A percentile compares a stretch with the other conserved stretches of the same genome.
Conservation (phyloP, 805 yeast genomes). For the Candida nitratophila region DNA sequence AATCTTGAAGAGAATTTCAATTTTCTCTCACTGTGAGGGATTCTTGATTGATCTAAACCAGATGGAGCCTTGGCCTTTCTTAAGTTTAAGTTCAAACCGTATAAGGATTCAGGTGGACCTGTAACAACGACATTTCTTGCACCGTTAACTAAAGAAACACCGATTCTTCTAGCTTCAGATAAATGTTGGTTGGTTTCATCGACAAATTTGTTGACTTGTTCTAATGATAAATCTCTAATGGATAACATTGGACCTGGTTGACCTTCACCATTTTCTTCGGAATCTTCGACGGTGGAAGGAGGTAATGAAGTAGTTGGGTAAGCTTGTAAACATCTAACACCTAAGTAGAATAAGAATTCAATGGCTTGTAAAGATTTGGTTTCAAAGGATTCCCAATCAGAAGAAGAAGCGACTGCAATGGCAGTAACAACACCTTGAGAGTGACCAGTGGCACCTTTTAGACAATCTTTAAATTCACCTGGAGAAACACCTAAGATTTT, state of each 20-base stretch:
- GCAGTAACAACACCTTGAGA: conserved; percentile 93
- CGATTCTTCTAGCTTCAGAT: conserved; percentile 86
- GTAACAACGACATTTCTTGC: conserved; percentile 92
- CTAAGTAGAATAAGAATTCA: conserved; percentile 83
- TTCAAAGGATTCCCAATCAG: conserved; percentile 80
- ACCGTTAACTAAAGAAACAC: conserved; percentile 88
- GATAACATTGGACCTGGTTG: conserved; percentile 97
- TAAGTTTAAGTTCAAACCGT: conserved; percentile 87
- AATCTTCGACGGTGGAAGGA: conserved; percentile 87
- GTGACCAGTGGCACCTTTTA: conserved; percentile 81
- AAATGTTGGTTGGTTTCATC: conserved; percentile 87
- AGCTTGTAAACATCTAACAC: conserved; percentile 82
- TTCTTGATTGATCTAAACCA: conserved; percentile 91
- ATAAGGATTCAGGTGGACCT: conserved; percentile 97
- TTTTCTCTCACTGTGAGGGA: conserved; percentile 91
- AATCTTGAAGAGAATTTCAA: conserved; percentile 89
- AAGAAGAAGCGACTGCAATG: conserved; percentile 75
- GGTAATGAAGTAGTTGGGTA: conserved; percentile 94
- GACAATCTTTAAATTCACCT: conserved; percentile 67
- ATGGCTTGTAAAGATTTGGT: conserved; percentile 69
- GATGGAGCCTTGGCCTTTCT: conserved; percentile 93
- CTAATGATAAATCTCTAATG: conserved; percentile 75
- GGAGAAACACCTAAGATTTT: conserved; percentile 81
- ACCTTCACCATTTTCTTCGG: conserved; percentile 92
- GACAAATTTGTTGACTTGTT: conserved; percentile 73